Evolutionary conservation across 2,329 filamentous ascomycete species (phyloP), one percentile per base, ranked within the genome.

Genomic region (Pezizomycotina sp.): DNA sequence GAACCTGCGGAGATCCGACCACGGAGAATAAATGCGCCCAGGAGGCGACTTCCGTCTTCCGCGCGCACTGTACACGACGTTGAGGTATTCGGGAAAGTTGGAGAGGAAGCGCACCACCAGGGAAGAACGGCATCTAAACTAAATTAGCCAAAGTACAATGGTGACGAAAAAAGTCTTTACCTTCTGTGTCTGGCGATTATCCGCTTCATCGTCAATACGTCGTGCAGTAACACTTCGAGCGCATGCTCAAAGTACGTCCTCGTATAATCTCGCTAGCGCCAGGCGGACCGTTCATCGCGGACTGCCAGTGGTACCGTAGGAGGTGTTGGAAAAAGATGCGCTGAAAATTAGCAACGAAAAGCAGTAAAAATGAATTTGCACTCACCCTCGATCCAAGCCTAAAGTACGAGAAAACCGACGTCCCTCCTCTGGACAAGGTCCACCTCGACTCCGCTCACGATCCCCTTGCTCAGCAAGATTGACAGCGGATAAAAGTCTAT

Each of bases 401-500:
- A 54, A 91, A 77, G 54, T 82, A 83, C 1, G 84, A 81, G 60
- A n/a, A 95, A 95, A 48, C 70, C 81, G 41, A 92, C 71, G 57
- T 98, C 86, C 33, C 84, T 74, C 38, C 89, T 71, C 58, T 95
- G 86, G n/a, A 92, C 74, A 43, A 95, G 64, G 50, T 95, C 89
- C 1, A 84, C 76, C 54, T 98, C 89, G 8, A 95, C 72, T 1
- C 89, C 89, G 32, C 95, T 65, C 2, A 93, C 64, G 40, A 95
- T 81, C 1, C 81, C 86, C 56, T 93, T 93, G 40, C 74, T 75
- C n/a, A 92, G 62, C 4, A 93, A 61, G 2, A 86, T 71, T 1
- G 84, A 92, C 9, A 95, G 61, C 0, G 89, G 89, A 52, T 95
- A 95, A 56, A 95, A 98, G 56, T 98, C 89, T n/a, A 92, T 64